Conservation (phyloP, 148 eudicot genomes). For the Rhododendron kiyosumense region DNA sequence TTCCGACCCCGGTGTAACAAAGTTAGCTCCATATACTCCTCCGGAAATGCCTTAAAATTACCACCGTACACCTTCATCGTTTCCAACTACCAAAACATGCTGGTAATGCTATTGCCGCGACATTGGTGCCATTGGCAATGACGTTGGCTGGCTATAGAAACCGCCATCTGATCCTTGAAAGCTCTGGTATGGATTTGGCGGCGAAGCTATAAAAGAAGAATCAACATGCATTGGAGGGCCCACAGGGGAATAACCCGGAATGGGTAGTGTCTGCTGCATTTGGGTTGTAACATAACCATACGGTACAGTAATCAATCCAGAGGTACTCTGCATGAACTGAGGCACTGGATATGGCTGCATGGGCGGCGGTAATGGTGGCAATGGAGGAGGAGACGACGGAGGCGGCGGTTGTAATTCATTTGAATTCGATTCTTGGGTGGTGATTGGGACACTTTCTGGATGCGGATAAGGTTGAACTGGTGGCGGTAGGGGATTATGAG, state of each 20-base stretch:
- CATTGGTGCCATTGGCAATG: conserved; percentile 65
- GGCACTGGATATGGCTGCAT: conserved; percentile 57
- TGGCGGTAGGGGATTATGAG: conserved; percentile 36
- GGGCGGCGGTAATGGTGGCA: conserved; percentile 57
- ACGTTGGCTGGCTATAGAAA: conserved; percentile 51
- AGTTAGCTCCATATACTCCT: not conserved
- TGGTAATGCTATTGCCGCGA: conserved; percentile 27
- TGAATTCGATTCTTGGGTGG: conserved; percentile 29
- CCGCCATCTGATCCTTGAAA: conserved; percentile 57
- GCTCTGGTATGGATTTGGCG: conserved; percentile 41
- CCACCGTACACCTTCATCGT: not conserved
- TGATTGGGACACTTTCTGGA: conserved; percentile 22
- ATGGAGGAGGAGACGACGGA: conserved; percentile 66
- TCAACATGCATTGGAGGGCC: conserved; percentile 38
- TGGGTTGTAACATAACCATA: conserved; percentile 43
- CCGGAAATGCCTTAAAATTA: not conserved
- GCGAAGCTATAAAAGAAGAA: conserved; percentile 34
- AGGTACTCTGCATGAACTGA: conserved; percentile 31
- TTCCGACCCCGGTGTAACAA: not conserved
- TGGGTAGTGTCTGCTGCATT: conserved; percentile 27
- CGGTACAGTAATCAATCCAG: conserved; percentile 36
- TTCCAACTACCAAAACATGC: not conserved
- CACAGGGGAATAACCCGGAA: conserved; percentile 39
- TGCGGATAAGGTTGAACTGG: conserved; percentile 42
- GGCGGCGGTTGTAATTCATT: conserved; percentile 38